A percentile compares a stretch with the other conserved stretches of the same genome.
Evolutionary conservation across 257 asterid species (phyloP).

Genomic region (Datura wrightii): DNA sequence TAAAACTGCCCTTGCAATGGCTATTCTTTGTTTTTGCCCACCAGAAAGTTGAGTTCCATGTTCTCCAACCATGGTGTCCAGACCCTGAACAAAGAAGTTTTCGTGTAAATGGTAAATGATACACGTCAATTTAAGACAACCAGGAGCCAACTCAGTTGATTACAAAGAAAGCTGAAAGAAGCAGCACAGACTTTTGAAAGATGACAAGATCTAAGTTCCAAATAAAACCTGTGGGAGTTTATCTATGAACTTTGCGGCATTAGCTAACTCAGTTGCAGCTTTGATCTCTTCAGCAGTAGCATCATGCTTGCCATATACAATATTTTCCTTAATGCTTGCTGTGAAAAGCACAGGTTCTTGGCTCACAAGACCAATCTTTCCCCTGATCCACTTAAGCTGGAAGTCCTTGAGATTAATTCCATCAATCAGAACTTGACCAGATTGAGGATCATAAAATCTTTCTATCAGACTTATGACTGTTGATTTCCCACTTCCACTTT

Average conservation of each 20-base stretch:
- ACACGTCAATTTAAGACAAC: neutral
- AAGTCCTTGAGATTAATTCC: slow-evolving; percentile 72
- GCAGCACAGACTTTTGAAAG: neutral
- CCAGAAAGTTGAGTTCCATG: slow-evolving; percentile 95
- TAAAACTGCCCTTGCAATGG: slow-evolving; percentile 82
- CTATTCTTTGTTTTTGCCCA: slow-evolving; percentile 89
- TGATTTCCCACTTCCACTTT: slow-evolving; percentile 91
- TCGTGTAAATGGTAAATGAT: neutral
- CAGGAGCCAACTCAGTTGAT: neutral
- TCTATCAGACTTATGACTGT: slow-evolving; percentile 78
- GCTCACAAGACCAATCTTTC: slow-evolving; percentile 82
- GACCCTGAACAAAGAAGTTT: slow-evolving; percentile 51
- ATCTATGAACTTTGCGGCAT: slow-evolving; percentile 81
- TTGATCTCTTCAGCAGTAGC: slow-evolving; percentile 72
- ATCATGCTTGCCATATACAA: slow-evolving; percentile 72
- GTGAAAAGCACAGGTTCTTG: slow-evolving; percentile 83
- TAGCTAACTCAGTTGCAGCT: slow-evolving; percentile 69
- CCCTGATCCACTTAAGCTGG: slow-evolving; percentile 87
- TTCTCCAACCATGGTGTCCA: slow-evolving; percentile 82
- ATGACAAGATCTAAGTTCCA: slow-evolving; percentile 9
- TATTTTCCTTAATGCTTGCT: slow-evolving; percentile 80
- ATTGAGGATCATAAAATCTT: slow-evolving; percentile 79
- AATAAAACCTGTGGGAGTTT: slow-evolving; percentile 71
- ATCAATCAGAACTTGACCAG: slow-evolving; percentile 77
- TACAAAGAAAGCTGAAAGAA: slow-evolving; percentile 27